These are phyloP conservation scores for Jamesozyma hellenica DNA, from an alignment of 805 yeast species.

Conservation along the genomic window DNA sequence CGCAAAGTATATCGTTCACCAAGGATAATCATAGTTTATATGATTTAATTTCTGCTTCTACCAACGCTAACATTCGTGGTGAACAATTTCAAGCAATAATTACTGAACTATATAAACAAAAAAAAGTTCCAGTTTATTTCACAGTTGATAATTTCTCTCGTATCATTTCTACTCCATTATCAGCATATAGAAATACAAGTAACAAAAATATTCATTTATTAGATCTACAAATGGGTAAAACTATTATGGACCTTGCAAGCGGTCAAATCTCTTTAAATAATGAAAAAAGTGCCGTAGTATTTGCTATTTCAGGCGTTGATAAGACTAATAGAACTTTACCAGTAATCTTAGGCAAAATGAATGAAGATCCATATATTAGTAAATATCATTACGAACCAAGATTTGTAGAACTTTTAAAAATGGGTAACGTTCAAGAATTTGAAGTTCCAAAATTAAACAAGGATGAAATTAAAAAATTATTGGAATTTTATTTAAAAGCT, in stretches of 20 bases:
- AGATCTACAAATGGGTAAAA: constrained; percentile 54
- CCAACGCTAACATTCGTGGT: constrained; percentile 32
- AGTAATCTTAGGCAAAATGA: constrained; percentile 45
- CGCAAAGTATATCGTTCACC: constrained; percentile 17
- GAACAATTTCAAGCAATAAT: constrained; percentile 45
- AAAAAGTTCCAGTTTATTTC: constrained; percentile 46
- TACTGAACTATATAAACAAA: constrained; percentile 44
- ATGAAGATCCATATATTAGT: constrained; percentile 48
- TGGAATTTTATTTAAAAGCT: constrained; percentile 34
- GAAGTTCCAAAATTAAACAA: constrained; percentile 36
- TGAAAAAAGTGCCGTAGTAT: constrained; percentile 51
- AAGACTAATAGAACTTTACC: constrained; percentile 45
- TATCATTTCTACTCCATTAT: constrained; percentile 41
- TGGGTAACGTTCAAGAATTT: constrained; percentile 31
- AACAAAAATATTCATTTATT: constrained; percentile 48
- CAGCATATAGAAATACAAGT: constrained; percentile 51
- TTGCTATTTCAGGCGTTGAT: constrained; percentile 52
- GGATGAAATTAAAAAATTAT: constrained; percentile 35
- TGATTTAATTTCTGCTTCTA: constrained; percentile 35
- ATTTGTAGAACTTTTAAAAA: constrained; percentile 39
- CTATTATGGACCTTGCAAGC: constrained; percentile 42
- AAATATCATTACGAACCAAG: constrained; percentile 41
- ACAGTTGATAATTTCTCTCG: constrained; percentile 70
- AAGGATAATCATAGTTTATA: constrained; percentile 30
- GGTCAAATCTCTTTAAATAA: constrained; percentile 41